Base-by-base conservation (phyloP, 768 basidiomycete genomes). In the Trametes punicea region DNA sequence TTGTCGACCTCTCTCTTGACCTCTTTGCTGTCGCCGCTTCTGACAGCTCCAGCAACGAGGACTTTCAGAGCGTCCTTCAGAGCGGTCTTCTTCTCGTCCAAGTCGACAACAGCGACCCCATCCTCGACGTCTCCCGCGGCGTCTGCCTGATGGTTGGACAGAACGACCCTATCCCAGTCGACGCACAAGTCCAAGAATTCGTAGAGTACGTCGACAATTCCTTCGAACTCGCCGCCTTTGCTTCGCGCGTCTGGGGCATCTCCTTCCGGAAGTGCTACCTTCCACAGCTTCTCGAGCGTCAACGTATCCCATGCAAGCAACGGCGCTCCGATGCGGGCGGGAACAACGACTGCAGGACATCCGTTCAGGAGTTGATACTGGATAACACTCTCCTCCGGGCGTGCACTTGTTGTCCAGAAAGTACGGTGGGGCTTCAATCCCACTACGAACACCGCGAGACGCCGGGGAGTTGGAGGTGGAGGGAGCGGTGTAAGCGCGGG, bases 121-220 rank as follows among this genome's bases (percentile, higher is more conserved):
- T 59, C 64, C 23, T 51, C 46, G 23, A 49, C 51, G 27, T 60
- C 60, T 40, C 68, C 65, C 10, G 23, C 64, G 4, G 45, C 62
- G 10, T 36, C 48, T 18, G 11, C 52, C 26, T 53, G 63, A 15
- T 65, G 59, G 26, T 52, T 62, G 11, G 68, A 64, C 34, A 80
- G 50, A 18, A 70, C 66, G 9, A 83, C 72, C 60, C 84, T 69
- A 11, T 74, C 76, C 83, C 84, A 86, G 62, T 86, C 84, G 29
- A 83, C 72, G 66, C 82, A 85, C 57, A 85, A 66, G 41, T 81
- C 81, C 55, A 85, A 48, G 63, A 78, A 85, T 66, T 85, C 84
- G 60, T 73, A 80, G 26, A 85, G 55, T 11, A 82, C 78, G 52
- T 73, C 70, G 16, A 83, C 75, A n/a, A 84, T 72, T 3, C 81